phyloP scores from a whole-genome alignment of 169 alveolate genomes.

The Plasmodium adleri region DNA sequence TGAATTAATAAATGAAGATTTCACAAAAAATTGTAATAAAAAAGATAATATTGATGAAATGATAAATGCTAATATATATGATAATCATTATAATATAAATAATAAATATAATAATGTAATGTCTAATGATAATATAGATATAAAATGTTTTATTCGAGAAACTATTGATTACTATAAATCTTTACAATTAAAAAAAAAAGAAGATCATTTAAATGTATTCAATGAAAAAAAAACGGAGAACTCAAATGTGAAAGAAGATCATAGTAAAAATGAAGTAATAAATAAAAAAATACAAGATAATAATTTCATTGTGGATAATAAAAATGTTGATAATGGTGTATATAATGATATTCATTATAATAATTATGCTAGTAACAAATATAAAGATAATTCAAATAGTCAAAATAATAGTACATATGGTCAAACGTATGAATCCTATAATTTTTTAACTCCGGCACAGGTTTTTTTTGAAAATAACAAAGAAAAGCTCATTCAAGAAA shows the following conservation, averaged over 20 bases:
- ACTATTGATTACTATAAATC: slow-evolving; percentile 59
- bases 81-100: slow-evolving; percentile 15
- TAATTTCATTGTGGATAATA: too few relatives aligned
- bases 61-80: background rate
- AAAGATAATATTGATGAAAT: slow-evolving; percentile 23
- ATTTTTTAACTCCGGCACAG: slow-evolving; percentile 83
- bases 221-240: background rate
- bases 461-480: slow-evolving; percentile 83
- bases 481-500: slow-evolving; percentile 78
- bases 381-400: too few relatives aligned
- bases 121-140: slow-evolving; percentile 28
- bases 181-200: slow-evolving; percentile 20
- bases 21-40: background rate
- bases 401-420: background rate
- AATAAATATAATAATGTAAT: slow-evolving; percentile 41
- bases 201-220: background rate
- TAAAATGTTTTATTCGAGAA: slow-evolving; percentile 43
- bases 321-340: too few relatives aligned
- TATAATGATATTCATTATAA: too few relatives aligned
- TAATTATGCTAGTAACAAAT: too few relatives aligned
- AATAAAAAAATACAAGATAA: too few relatives aligned
- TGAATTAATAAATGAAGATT: slow-evolving; percentile 3
- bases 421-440: slow-evolving; percentile 1
- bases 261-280: background rate
- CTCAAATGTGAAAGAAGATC: background rate